Percentiles rank a stretch among this genome's conserved stretches.
phyloP scores from a whole-genome alignment of 331 rosid species.

The Erythrophleum ivorense region DNA sequence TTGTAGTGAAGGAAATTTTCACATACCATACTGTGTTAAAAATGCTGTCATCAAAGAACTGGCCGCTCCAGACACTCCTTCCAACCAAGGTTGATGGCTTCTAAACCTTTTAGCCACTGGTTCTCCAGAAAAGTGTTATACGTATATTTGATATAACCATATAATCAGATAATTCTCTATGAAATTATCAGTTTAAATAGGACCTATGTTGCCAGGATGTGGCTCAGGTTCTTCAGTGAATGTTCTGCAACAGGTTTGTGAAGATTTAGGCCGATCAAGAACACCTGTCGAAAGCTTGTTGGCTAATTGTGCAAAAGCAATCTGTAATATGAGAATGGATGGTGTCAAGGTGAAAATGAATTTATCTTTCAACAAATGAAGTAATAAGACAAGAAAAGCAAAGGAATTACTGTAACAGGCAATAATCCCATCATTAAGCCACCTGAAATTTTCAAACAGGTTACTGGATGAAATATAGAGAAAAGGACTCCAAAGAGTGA shows the following conservation, averaged over 20 bases:
- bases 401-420: slow-evolving; percentile 72
- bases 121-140: slow-evolving; percentile 38
- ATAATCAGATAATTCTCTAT: not conserved
- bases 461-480: slow-evolving; percentile 81
- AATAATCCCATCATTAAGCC: slow-evolving; percentile 76
- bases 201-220: slow-evolving; percentile 64
- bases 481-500: slow-evolving; percentile 84
- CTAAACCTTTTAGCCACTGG: slow-evolving; percentile 75
- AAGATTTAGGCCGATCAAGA: slow-evolving; percentile 85
- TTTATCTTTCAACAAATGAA: slow-evolving; percentile 25
- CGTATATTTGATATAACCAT: slow-evolving; percentile 28
- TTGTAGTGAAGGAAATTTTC: slow-evolving; percentile 2
- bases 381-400: slow-evolving; percentile 38
- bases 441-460: slow-evolving; percentile 83
- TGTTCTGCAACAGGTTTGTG: slow-evolving; percentile 63
- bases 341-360: slow-evolving; percentile 20
- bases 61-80: slow-evolving; percentile 90
- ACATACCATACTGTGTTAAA: slow-evolving; percentile 85
- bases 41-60: slow-evolving; percentile 95
- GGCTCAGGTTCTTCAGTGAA: slow-evolving; percentile 51
- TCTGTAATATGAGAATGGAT: slow-evolving; percentile 50
- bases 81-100: slow-evolving; percentile 90
- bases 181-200: slow-evolving; percentile 33
- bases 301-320: slow-evolving; percentile 72
- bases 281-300: slow-evolving; percentile 93